A percentile compares a stretch with the other conserved stretches of the same genome.
Conservation (phyloP, 2,329 filamentous ascomycete species). For the Dothiorella sarmentorum region DNA sequence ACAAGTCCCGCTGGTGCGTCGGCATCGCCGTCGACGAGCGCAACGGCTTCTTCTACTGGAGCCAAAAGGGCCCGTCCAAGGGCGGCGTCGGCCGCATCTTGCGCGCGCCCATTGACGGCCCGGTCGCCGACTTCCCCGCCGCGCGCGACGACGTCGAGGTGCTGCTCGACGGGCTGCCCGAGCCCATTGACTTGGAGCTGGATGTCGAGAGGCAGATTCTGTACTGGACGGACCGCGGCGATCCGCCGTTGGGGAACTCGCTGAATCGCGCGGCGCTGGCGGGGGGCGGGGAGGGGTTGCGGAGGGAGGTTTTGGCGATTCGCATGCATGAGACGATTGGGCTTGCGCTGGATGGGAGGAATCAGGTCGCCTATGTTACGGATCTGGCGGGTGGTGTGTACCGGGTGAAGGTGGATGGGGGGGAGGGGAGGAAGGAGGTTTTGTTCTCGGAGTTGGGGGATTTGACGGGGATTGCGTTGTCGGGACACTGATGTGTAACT, state of each 20-base stretch:
- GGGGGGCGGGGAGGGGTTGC: background rate
- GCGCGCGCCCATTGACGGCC: slow-evolving; percentile 44
- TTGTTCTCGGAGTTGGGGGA: slow-evolving; percentile 22
- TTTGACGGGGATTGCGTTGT: slow-evolving; percentile 22
- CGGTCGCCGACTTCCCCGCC: slow-evolving; percentile 32
- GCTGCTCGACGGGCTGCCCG: slow-evolving; percentile 47
- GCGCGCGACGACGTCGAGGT: slow-evolving; percentile 43
- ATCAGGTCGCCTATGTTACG: slow-evolving; percentile 20
- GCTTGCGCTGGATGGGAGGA: slow-evolving; percentile 21
- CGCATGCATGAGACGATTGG: slow-evolving; percentile 28
- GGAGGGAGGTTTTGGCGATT: slow-evolving; percentile 21
- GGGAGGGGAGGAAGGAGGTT: background rate
- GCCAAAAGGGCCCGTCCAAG: slow-evolving; percentile 57
- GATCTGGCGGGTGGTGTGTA: slow-evolving; percentile 25
- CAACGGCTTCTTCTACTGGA: slow-evolving; percentile 55
- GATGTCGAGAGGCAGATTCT: slow-evolving; percentile 46
- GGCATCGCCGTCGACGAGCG: slow-evolving; percentile 49
- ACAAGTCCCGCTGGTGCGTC: slow-evolving; percentile 50
- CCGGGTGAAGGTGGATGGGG: slow-evolving; percentile 10
- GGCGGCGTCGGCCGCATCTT: slow-evolving; percentile 52
- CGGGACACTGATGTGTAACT: no score
- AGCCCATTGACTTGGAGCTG: slow-evolving; percentile 54
- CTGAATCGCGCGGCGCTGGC: slow-evolving; percentile 41
- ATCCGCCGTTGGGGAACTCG: slow-evolving; percentile 53
- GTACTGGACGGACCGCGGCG: slow-evolving; percentile 62